Conservation (phyloP, 306 rosid species). For the Mimosa pudica region DNA sequence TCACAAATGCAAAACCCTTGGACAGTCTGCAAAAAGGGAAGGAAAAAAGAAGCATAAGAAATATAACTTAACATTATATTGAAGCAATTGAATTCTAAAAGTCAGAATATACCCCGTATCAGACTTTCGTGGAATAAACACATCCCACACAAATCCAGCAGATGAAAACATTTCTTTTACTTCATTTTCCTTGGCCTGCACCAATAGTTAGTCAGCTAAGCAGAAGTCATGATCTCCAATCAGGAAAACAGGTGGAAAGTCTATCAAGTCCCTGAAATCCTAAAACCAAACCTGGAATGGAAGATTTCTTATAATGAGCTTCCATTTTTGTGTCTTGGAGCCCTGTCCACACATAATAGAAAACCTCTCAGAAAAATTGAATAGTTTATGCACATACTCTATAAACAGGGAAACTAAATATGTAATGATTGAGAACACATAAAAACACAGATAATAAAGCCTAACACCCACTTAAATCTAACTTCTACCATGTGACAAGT, state of each 20-base stretch:
- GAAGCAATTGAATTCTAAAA: slow-evolving; percentile 15
- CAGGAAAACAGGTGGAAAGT: neutral
- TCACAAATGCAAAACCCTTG: slow-evolving; percentile 93
- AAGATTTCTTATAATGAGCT: slow-evolving; percentile 84
- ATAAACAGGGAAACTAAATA: slow-evolving; percentile 13
- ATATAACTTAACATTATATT: slow-evolving; percentile 15
- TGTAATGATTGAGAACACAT: slow-evolving; percentile 23
- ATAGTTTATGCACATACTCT: slow-evolving; percentile 7
- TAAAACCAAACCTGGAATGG: slow-evolving; percentile 80
- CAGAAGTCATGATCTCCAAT: slow-evolving; percentile 35
- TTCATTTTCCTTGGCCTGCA: slow-evolving; percentile 74
- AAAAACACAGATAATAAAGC: slow-evolving; percentile 14
- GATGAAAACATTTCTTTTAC: slow-evolving; percentile 65
- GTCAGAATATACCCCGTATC: slow-evolving; percentile 69
- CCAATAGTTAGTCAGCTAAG: slow-evolving; percentile 38
- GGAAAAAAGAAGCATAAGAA: slow-evolving; percentile 9
- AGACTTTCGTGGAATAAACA: slow-evolving; percentile 65
- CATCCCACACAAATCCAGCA: slow-evolving; percentile 94
- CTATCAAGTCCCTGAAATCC: slow-evolving; percentile 16
- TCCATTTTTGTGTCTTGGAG: slow-evolving; percentile 94
- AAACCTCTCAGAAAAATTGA: slow-evolving; percentile 37
- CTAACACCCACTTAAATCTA: slow-evolving; percentile 14
- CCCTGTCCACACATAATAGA: slow-evolving; percentile 60
- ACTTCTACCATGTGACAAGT: slow-evolving; percentile 15
- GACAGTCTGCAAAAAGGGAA: slow-evolving; percentile 67